Base-by-base conservation (phyloP, 2,329 filamentous ascomycete species). In the Botrytis cinerea region DNA sequence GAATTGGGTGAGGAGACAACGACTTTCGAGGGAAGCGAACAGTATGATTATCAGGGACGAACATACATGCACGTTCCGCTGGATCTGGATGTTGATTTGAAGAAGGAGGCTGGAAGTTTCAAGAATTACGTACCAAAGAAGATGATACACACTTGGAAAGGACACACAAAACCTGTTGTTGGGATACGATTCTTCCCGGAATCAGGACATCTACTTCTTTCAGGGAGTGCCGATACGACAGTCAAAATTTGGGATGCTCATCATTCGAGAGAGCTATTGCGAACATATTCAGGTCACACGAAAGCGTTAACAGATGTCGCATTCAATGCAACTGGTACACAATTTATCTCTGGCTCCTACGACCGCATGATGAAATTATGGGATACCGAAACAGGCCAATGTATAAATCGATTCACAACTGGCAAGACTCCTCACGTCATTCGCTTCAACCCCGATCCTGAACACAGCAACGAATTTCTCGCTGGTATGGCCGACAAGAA, bases 401-500 rank as follows among this genome's bases (percentile, higher is more conserved):
- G 95, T 80, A 85, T 97, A 77, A 91, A 90, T 79, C 93, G 94
- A 73, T 99, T 97, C 85, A 94, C 92, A 28, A 97, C 93, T 0
- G 95, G 95, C 80, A 97, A 97, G 85, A 98, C 94, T 22, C 95
- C 96, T 8, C 96, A 99, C 81, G 95, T 97, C 70, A 87, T 99
- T 78, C 91, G 93, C 78, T 98, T 98, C 87, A 97, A 98, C 83
- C 95, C 95, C 0, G 89, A 90, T 67, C 85, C 87, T 0, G 90
- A 92, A 71, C 90, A 92, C 77, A 89, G 91, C 14, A 92, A 96
- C 81, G 95, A 98, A 82, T 99, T 99, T 83, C 84, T 99, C 73
- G 95, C 94, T 1, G 96, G 96, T 79, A 97, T 98, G 93, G 96
- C 93, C 54, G 95, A 99, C 83, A 99, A 99, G 86, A 98, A 98